A percentile compares a stretch with the other conserved stretches of the same genome.
Conservation (phyloP, 148 eudicot genomes). For the Fagopyrum homotropicum region DNA sequence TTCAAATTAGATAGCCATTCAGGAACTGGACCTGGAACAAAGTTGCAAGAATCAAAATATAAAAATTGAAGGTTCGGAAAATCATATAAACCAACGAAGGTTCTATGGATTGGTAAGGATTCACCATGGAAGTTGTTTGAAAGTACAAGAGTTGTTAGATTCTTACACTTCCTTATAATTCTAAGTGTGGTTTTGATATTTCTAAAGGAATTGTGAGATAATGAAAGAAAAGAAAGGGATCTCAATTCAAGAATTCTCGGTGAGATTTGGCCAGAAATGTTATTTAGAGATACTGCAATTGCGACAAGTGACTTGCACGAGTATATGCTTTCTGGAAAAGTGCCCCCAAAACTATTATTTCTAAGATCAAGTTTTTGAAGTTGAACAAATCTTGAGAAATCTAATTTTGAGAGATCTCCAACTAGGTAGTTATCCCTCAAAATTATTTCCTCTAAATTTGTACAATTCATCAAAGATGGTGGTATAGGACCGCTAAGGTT, state of each 20-base stretch:
- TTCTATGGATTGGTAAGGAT: constrained; percentile 34
- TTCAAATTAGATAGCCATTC: constrained; percentile 35
- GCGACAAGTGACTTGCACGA: not conserved
- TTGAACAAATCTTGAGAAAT: constrained; percentile 50
- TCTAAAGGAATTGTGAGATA: not conserved
- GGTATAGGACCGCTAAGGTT: constrained; percentile 56
- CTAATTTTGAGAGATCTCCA: constrained; percentile 58
- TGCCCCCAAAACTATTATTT: not conserved
- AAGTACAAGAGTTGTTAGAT: constrained; percentile 29
- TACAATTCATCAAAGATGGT: constrained; percentile 56
- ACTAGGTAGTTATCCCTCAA: constrained; percentile 56
- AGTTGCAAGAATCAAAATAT: constrained; percentile 57
- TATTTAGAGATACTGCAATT: not conserved
- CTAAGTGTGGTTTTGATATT: not conserved
- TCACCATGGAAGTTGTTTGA: constrained; percentile 53
- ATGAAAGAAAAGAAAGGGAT: not conserved
- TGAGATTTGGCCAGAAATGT: not conserved
- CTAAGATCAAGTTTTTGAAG: constrained; percentile 45
- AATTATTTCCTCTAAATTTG: constrained; percentile 39
- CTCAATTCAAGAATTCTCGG: not conserved
- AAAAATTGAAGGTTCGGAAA: constrained; percentile 55
- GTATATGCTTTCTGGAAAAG: not conserved
- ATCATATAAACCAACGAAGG: constrained; percentile 27
- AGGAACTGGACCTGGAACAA: constrained; percentile 50
- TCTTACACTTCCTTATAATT: too few relatives aligned